Conservation (phyloP, 768 basidiomycete species). For the Cystobasidium onofrii region DNA sequence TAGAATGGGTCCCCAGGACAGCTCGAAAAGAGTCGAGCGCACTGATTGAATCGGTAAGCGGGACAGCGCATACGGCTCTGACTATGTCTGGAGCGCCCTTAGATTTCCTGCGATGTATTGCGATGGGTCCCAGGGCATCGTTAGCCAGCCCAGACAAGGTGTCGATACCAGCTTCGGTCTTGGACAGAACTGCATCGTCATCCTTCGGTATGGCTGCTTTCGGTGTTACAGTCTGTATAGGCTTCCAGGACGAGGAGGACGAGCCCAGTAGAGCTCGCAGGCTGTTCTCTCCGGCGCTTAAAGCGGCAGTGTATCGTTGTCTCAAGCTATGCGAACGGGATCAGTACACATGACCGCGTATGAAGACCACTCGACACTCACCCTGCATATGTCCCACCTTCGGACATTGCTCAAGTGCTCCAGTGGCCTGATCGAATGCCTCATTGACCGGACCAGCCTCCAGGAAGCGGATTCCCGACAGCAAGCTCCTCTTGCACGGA, state of each 20-base stretch:
- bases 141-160: background rate
- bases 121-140: conserved; percentile 2
- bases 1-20: background rate
- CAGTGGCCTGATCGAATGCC: conserved; percentile 1
- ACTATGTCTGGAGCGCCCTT: conserved; percentile 22
- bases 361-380: background rate
- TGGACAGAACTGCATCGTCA: background rate
- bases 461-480: background rate
- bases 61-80: conserved; percentile 1
- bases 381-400: conserved; percentile 27
- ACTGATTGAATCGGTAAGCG: background rate
- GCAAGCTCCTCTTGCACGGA: background rate
- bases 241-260: conserved; percentile 24
- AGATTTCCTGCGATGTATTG: background rate
- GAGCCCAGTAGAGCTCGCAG: conserved; percentile 21
- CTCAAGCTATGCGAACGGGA: background rate
- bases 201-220: background rate
- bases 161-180: background rate
- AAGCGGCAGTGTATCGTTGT: conserved; percentile 12
- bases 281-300: conserved; percentile 19
- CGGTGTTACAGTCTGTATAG: background rate
- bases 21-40: conserved; percentile 22
- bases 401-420: background rate
- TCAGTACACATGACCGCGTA: background rate
- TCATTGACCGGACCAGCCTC: background rate